Base-by-base conservation (phyloP, 1,139 yeast genomes). In the Scheffersomyces illinoinensis region DNA sequence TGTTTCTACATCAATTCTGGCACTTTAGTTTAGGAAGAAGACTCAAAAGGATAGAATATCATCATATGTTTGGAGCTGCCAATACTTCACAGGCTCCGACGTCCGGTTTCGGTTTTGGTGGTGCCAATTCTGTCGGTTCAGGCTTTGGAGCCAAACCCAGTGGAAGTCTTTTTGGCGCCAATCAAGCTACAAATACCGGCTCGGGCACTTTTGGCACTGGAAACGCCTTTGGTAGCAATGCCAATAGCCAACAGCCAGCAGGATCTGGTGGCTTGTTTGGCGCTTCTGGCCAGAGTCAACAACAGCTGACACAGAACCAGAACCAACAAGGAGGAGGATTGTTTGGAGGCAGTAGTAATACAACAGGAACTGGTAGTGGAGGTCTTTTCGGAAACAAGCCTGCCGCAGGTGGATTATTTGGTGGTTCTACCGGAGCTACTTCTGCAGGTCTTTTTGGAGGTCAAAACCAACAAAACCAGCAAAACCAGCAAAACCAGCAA, bases 91-190 rank as follows among this genome's bases (percentile, higher is more conserved):
- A 33, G 17, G 51, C 51, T 48, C 24, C 51, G 12, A 14, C 14
- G 17, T 19, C 51, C n/a, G 51, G 51, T 12, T 20, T 48, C 51
- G 51, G 26, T 19, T 48, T 48, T 20, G 51, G 51, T 1, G 51
- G 51, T 17, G 21, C 51, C 24, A 48, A 48, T 48, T 19, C 21
- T 12, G 12, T n/a, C 6, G 51, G 26, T 10, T 20, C 51, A 24
- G 51, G 51, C 12, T 48, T 20, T 17, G 51, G 51, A 48, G 24
- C 51, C 24, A 48, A 48, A 14, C 24, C 43, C 17, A 12, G 52
- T 5, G 66, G 66, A n/a, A 64, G 66, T 5, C 57, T 65, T 51
- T 65, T 62, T 54, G 68, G 66, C 17, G 43, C 43, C 43, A 33
- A 33, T 33, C 43, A 33, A 33, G 17, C 43, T 3, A 58, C 50